Percentiles rank a stretch among this genome's conserved stretches.
phyloP scores from a whole-genome alignment of 495 filamentous ascomycete genomes.

The Aspergillus bertholletiae region DNA sequence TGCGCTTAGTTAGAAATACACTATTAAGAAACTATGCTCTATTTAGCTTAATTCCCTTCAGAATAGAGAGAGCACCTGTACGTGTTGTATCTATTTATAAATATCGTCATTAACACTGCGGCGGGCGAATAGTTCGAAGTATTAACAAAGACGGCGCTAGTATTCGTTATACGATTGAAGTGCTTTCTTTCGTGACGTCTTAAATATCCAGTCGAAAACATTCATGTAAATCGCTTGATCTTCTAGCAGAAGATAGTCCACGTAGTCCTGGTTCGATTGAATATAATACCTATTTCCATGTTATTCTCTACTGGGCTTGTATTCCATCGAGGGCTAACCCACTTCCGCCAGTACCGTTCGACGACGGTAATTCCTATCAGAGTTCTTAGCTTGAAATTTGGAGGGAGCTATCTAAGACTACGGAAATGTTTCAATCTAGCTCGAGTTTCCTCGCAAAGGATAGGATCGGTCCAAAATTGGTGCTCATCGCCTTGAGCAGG shows the following conservation, averaged over 20 bases:
- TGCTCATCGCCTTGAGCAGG: slow-evolving; percentile 19
- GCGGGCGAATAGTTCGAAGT: slow-evolving; percentile 23
- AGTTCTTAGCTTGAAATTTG: slow-evolving; percentile 27
- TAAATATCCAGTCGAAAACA: slow-evolving; percentile 32
- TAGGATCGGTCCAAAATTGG: slow-evolving; percentile 29
- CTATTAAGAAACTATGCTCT: slow-evolving; percentile 16
- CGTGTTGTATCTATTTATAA: slow-evolving; percentile 23
- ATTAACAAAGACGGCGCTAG: slow-evolving; percentile 23
- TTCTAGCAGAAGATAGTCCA: slow-evolving; percentile 23
- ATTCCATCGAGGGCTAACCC: slow-evolving; percentile 4
- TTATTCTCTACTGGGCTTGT: slow-evolving; percentile 4
- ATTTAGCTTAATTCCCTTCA: slow-evolving; percentile 9
- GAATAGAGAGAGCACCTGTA: slow-evolving; percentile 7
- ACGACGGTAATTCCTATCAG: slow-evolving; percentile 22
- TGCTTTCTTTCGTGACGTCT: slow-evolving; percentile 20
- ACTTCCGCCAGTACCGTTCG: slow-evolving; percentile 27
- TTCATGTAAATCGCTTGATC: slow-evolving; percentile 28
- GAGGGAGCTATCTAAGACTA: slow-evolving; percentile 26
- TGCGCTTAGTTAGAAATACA: slow-evolving; percentile 11
- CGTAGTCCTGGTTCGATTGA: slow-evolving; percentile 25
- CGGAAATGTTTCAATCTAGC: slow-evolving; percentile 27
- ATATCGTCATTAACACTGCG: slow-evolving; percentile 14
- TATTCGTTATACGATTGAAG: slow-evolving; percentile 30
- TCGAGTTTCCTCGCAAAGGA: slow-evolving; percentile 30
- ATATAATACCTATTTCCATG: slow-evolving; percentile 26